Percentiles rank a stretch among this genome's conserved stretches.
Evolutionary conservation across 345 rosid genomes (phyloP).

Genomic region (Salix udensis): DNA sequence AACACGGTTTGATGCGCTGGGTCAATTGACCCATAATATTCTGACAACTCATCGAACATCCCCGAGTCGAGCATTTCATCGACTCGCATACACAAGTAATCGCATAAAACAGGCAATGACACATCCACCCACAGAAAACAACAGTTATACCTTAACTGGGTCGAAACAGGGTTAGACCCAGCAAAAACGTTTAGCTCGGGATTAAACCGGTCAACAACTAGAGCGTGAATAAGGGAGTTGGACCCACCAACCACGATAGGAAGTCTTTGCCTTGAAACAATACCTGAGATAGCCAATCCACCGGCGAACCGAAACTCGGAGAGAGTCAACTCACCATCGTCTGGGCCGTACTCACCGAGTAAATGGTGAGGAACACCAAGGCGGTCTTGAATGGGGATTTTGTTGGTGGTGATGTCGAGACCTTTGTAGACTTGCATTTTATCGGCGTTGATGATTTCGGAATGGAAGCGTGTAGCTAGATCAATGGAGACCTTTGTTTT

Average conservation of each 20-base stretch:
- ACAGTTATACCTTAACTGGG: constrained; percentile 62
- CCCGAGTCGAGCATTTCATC: constrained; percentile 91
- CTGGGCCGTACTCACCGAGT: constrained; percentile 49
- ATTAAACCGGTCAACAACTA: constrained; percentile 52
- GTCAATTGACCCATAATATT: constrained; percentile 40
- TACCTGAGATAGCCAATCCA: constrained; percentile 33
- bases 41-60: constrained; percentile 69
- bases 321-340: constrained; percentile 48
- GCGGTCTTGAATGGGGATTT: constrained; percentile 54
- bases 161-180: constrained; percentile 29
- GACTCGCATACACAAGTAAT: constrained; percentile 61
- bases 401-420: constrained; percentile 83
- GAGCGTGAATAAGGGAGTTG: constrained; percentile 74
- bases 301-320: constrained; percentile 53
- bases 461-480: constrained; percentile 45
- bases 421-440: constrained; percentile 81
- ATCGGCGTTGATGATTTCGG: constrained; percentile 81
- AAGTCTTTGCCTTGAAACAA: constrained; percentile 37
- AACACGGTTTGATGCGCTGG: constrained; percentile 38
- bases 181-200: constrained; percentile 48
- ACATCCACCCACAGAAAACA: constrained; percentile 86
- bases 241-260: constrained; percentile 92
- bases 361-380: constrained; percentile 71
- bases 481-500: constrained; percentile 79
- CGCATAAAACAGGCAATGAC: constrained; percentile 50